Evolutionary conservation across 352 stramenopile genomes (phyloP).

Genomic region (Blastocystis sp.): DNA sequence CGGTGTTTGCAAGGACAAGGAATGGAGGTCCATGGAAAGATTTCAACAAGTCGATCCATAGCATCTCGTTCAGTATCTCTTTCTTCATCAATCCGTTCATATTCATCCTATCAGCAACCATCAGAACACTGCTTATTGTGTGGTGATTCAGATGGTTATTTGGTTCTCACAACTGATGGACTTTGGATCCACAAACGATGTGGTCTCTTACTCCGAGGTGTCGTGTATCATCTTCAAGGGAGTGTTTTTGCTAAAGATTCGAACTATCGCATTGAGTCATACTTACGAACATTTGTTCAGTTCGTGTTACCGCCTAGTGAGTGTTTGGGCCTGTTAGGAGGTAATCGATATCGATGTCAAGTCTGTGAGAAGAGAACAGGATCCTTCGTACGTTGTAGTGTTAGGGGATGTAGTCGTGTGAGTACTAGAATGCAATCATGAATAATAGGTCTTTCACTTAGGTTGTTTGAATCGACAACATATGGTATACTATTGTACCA

Average conservation of each 20-base stretch:
- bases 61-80: too few species aligned
- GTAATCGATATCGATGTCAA: not conserved
- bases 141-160: not conserved
- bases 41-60: too few species aligned
- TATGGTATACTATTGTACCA: slow-evolving; percentile 1
- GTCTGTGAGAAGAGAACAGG: not conserved
- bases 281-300: slow-evolving; percentile 14
- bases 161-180: slow-evolving; percentile 17
- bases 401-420: not conserved
- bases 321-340: not conserved
- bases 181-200: slow-evolving; percentile 14
- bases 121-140: not conserved
- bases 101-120: not conserved
- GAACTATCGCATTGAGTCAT: not conserved
- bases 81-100: not conserved
- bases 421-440: not conserved
- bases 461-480: not conserved
- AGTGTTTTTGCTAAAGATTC: not conserved
- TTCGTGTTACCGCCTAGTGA: slow-evolving; percentile 14
- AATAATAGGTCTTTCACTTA: slow-evolving; percentile 9
- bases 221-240: not conserved
- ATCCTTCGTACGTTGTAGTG: slow-evolving; percentile 3
- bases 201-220: not conserved
- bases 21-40: too few species aligned
- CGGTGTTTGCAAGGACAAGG: not conserved